Evolutionary conservation across 495 filamentous ascomycete species (phyloP), one percentile per base, ranked within the genome.

Genomic region (Sordaria brevicollis): DNA sequence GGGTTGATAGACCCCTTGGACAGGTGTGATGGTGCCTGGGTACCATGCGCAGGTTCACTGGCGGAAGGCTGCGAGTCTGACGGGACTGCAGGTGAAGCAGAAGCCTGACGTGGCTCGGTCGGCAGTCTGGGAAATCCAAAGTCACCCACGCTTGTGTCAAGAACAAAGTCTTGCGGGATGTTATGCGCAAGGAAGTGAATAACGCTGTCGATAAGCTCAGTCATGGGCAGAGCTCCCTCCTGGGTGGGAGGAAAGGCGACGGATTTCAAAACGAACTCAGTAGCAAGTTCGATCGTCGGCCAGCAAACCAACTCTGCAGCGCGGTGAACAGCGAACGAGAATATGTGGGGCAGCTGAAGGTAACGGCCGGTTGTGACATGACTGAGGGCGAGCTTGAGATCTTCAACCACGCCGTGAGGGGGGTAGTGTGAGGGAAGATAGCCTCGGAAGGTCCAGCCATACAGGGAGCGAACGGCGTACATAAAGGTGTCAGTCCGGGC

Each of bases 281-380:
- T 73, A 35, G 81, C 84, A 15, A 78, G 74, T 69, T 88, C 87
- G 11, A 89, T 68, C 4, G 85, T 89, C 7, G 81, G 78, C 86
- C 86, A 89, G 68, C 69, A 76, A 33, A 90, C 70, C 21, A 84
- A 78, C 25, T 78, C 75, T 49, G 71, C 72, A 11, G 85, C 86
- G 68, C 85, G 77, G 15, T 84, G 78, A 17, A 86, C 66, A 15
- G 84, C 86, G 9, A 81, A 75, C 15, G 76, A 67, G 29, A 82
- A 73, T 2, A 88, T 80, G 62, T 77, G 74, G 8, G 71, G 75
- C 43, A 88, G 80, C 66, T 77, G 73, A 19, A 89, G 76, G 31
- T 86, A 75, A 38, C 81, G 80, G 10, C 85, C 86, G 25, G 83
- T 81, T 10, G 86, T 83, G 35, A 84, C 81, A 71, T 87, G 88